Evolutionary conservation across 1,284 basidiomycete genomes (phyloP).

Genomic region (Anthracocystis panici-leucophaei): DNA sequence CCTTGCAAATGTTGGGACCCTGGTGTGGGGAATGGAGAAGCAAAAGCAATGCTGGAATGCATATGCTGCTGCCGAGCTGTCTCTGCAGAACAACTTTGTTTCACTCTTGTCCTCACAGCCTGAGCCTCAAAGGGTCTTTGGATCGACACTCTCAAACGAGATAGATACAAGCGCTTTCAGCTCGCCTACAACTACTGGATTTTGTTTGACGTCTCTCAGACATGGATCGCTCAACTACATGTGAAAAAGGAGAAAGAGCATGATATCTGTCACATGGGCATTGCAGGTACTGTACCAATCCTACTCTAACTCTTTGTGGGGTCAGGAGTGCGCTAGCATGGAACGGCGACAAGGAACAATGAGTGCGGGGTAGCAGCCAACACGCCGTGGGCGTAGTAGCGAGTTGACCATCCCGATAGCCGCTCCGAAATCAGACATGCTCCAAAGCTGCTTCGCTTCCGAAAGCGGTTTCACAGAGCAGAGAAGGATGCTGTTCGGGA

Average conservation of each 20-base stretch:
- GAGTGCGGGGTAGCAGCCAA: constrained; percentile 26
- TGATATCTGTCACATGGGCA: not conserved
- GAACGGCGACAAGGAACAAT: not conserved
- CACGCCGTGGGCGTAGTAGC: constrained; percentile 12
- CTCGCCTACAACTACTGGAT: not conserved
- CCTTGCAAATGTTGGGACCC: constrained; percentile 2
- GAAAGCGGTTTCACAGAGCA: constrained; percentile 28
- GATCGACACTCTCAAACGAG: not conserved
- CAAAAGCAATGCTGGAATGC: not conserved
- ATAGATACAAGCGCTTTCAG: constrained; percentile 1
- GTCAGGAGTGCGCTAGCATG: not conserved
- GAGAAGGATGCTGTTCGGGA: no score
- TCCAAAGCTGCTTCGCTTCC: constrained; percentile 26
- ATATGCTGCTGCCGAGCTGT: not conserved
- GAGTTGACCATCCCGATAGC: constrained; percentile 33
- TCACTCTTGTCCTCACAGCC: not conserved
- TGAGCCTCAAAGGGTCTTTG: not conserved
- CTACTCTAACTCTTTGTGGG: not conserved
- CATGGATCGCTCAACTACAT: not conserved
- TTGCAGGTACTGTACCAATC: not conserved
- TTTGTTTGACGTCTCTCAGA: not conserved
- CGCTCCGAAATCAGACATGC: constrained; percentile 15
- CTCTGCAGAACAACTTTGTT: not conserved
- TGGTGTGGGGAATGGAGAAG: not conserved
- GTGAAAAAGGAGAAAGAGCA: not conserved